Evolutionary conservation across 495 filamentous ascomycete species (phyloP), one percentile per base, ranked within the genome.

Genomic region (Acidomyces sp.): DNA sequence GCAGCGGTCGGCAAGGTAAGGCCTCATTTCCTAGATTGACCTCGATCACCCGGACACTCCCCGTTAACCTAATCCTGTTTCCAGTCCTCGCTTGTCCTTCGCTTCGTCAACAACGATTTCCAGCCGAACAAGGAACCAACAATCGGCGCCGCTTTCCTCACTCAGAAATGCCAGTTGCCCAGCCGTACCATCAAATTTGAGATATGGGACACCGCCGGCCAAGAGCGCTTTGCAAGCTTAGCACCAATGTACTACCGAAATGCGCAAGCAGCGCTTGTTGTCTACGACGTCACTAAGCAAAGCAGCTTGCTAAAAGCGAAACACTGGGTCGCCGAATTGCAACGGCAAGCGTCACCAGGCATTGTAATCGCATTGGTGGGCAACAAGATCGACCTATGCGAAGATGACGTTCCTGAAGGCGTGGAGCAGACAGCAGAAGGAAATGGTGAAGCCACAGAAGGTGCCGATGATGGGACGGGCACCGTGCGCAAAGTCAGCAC

Each of bases 171-270:
- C 68, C 84, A 81, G 48, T 83, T 97, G 17, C 92, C 90, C 13
- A 85, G 79, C 52, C 78, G 90, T 41, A 97, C 85, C 43, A 96
- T 97, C 69, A 97, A 97, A 64, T 97, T 97, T 53, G 90, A 97
- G 64, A 97, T 97, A 54, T 97, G 90, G 90, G 90, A 97, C 72
- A 97, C 90, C 3, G 90, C 92, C 23, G 90, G 90, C 54, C 90
- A 97, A 64, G 90, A 97, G 64, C 85, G 90, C 40, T 97, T 96
- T 60, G 90, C 90, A 43, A 90, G 82, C 19, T 76, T 96, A 27
- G 90, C 90, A 12, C 90, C 90, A 37, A 97, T 97, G 90, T 97
- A 97, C 72, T 97, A 97, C 68, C 88, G 90, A 64, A 97, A 97
- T 56, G 90, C 90, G 26, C 90, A 97, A 66, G 82, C 86, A 48